Percentiles rank a stretch among this genome's conserved stretches.
These are phyloP conservation scores for Halophytophthora batemanensis DNA, from an alignment of 352 stramenopile genomes.

Conservation along the genomic window DNA sequence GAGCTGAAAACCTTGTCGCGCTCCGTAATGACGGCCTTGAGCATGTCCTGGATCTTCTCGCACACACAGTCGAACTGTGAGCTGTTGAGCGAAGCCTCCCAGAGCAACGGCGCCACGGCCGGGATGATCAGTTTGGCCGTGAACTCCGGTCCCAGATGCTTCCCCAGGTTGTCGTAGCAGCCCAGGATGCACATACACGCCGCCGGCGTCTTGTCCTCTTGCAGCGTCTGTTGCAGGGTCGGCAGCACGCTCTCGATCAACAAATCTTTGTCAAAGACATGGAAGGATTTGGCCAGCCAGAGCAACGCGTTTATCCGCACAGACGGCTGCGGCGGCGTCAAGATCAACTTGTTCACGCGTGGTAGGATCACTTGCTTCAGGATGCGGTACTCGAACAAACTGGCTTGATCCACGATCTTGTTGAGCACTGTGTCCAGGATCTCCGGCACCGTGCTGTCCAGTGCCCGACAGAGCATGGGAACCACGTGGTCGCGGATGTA, in stretches of 20 bases:
- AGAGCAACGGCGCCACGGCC: constrained; percentile 73
- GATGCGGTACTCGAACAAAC: constrained; percentile 87
- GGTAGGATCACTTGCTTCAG: constrained; percentile 86
- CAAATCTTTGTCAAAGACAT: constrained; percentile 88
- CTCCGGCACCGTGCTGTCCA: constrained; percentile 82
- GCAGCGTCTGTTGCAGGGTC: constrained; percentile 66
- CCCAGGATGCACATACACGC: constrained; percentile 87
- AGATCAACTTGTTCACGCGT: constrained; percentile 85
- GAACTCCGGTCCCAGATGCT: constrained; percentile 81
- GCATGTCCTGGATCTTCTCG: constrained; percentile 87
- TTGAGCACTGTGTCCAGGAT: constrained; percentile 87
- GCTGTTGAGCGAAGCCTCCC: constrained; percentile 77
- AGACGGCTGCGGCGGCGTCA: constrained; percentile 74
- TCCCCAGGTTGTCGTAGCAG: constrained; percentile 88
- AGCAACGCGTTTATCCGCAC: constrained; percentile 85
- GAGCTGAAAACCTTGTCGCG: constrained; percentile 78
- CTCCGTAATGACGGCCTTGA: constrained; percentile 82
- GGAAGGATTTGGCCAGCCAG: constrained; percentile 85
- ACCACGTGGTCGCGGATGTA: constrained; percentile 90
- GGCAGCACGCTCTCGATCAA: constrained; percentile 82
- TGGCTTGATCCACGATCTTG: constrained; percentile 86
- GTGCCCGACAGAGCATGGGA: constrained; percentile 78
- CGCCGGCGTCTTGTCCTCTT: constrained; percentile 78
- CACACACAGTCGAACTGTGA: constrained; percentile 84
- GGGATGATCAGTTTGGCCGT: constrained; percentile 82